Base-by-base conservation (phyloP, 2,329 filamentous ascomycete species). In the Neonectria coccinea region DNA sequence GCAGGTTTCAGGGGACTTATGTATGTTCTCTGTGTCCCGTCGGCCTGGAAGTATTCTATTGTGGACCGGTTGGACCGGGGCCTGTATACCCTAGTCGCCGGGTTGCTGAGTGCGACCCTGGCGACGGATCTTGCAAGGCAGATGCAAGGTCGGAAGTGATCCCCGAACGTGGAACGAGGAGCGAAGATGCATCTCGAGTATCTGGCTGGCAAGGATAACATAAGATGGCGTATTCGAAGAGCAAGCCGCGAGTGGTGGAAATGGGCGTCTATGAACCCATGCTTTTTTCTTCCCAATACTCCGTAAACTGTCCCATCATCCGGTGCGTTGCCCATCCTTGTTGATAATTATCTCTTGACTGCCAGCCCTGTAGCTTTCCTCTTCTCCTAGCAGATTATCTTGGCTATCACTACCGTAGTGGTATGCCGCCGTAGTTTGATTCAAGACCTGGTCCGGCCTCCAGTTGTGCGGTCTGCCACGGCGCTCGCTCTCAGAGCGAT, bases 281-380 rank as follows among this genome's bases (percentile, higher is more conserved):
- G 18, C 25, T 56, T 56, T 62, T 56, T 44, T 20, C 25, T n/a
- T 44, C 25, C 33, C 18, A 33, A 44, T 33, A 22, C 45, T 25
- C 5, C 22, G 22, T 25, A 25, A 25, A 1, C 44, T 41, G 5
- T 52, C 45, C 45, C 45, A 29, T 47, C 12, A 11, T 41, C 50
- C 10, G 36, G 18, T 56, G 41, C n/a, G 16, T 53, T 39, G 16
- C 56, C 50, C 25, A 36, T 69, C 62, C 54, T 69, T 71, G 14
- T 60, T 71, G 14, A 70, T 71, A 8, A 71, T 71, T 59, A 71
- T 42, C 5, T 71, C 69, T 9, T 70, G 68, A 45, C 69, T 71
- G 5, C 69, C 69, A n/a, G 56, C 56, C 4, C 69, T 58, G 9
- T 64, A 71, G 9, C 44, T 55, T 14, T 53, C 47, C 9, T 50